These are phyloP conservation scores for Serendipita indica DNA, from an alignment of 768 basidiomycete genomes.

Conservation along the genomic window DNA sequence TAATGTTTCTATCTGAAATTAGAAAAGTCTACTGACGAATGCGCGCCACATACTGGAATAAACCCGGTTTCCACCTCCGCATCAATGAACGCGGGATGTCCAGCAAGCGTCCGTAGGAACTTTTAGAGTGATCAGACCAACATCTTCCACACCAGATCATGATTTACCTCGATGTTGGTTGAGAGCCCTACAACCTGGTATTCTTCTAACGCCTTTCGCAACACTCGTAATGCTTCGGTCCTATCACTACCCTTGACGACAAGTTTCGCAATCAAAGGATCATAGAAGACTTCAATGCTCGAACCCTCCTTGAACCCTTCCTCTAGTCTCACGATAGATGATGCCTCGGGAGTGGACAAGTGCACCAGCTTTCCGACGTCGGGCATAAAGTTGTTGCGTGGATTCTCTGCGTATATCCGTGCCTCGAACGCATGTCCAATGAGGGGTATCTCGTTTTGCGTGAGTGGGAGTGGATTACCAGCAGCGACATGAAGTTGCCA, in stretches of 20 bases:
- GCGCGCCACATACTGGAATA: conserved; percentile 44
- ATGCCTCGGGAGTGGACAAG: conserved; percentile 64
- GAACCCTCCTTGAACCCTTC: conserved; percentile 74
- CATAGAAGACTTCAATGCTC: conserved; percentile 77
- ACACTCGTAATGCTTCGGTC: conserved; percentile 64
- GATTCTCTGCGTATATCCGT: conserved; percentile 90
- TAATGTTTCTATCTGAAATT: conserved; percentile 52
- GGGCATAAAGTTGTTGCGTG: conserved; percentile 82
- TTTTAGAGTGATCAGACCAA: neutral
- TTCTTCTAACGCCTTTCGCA: conserved; percentile 68
- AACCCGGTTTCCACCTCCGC: conserved; percentile 87
- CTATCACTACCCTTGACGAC: conserved; percentile 78
- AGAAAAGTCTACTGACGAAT: neutral
- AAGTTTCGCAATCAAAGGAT: conserved; percentile 85
- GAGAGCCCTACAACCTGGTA: conserved; percentile 85
- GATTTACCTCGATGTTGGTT: conserved; percentile 56
- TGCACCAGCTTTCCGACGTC: conserved; percentile 75
- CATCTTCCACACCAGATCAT: neutral
- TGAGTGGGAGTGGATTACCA: conserved; percentile 69
- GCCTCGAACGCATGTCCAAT: conserved; percentile 91
- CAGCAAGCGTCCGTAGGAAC: conserved; percentile 66
- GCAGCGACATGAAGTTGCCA: conserved; percentile 90
- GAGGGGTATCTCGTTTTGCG: conserved; percentile 65
- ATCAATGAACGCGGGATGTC: conserved; percentile 57
- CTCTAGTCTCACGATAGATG: conserved; percentile 62